These are phyloP conservation scores for Aureobasidium namibiae DNA, from an alignment of 2,329 filamentous ascomycete species.

Conservation along the genomic window DNA sequence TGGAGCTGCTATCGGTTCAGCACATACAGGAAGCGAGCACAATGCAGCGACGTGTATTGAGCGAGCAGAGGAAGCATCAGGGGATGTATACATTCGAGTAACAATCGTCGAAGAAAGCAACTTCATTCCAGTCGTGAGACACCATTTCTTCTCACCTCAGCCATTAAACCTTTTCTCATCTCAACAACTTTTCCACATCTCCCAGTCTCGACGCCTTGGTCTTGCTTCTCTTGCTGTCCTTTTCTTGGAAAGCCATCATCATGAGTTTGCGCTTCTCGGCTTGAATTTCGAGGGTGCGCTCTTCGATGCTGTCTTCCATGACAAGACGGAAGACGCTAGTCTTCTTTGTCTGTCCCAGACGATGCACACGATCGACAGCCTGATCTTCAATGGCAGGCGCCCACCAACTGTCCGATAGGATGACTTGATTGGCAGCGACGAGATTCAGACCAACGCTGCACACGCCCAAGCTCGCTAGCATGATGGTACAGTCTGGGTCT, in stretches of 20 bases:
- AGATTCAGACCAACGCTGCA: conserved; percentile 82
- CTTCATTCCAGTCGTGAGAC: not conserved
- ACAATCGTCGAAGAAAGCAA: not conserved
- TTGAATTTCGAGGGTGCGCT: conserved; percentile 71
- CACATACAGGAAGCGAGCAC: too few relatives aligned
- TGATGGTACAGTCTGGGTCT: conserved; percentile 60
- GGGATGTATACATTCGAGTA: not conserved
- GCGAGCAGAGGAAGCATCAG: too few relatives aligned
- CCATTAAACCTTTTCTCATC: not conserved
- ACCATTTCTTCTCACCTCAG: not conserved
- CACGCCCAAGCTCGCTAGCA: conserved; percentile 75
- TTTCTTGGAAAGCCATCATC: conserved; percentile 71
- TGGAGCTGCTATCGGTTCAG: too few relatives aligned
- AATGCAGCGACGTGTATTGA: too few relatives aligned
- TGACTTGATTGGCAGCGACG: conserved; percentile 76
- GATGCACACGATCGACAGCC: conserved; percentile 79
- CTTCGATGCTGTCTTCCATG: conserved; percentile 73
- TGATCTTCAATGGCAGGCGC: conserved; percentile 89
- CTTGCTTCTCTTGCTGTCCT: conserved; percentile 42
- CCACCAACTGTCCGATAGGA: conserved; percentile 84
- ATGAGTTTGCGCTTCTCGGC: conserved; percentile 71
- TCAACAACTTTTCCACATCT: conserved; percentile 35
- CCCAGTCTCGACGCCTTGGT: conserved; percentile 42
- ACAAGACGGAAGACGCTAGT: conserved; percentile 76
- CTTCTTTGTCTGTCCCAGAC: conserved; percentile 70